A percentile compares a stretch with the other conserved stretches of the same genome.
Evolutionary conservation across 1,284 basidiomycete species (phyloP).

Genomic region (Trichosporon sp.): DNA sequence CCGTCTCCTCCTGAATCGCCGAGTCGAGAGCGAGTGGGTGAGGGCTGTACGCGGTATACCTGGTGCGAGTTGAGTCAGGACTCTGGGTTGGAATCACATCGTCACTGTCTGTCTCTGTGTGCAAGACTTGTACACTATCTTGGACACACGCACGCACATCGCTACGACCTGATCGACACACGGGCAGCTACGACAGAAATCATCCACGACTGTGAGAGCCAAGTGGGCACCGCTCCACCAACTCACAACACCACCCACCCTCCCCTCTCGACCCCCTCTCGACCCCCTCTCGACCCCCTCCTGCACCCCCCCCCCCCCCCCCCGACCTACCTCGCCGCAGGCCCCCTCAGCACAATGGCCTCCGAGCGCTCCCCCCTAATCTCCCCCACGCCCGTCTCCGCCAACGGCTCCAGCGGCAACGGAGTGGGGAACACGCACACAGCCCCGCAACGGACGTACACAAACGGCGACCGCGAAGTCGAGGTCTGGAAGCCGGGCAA

Average conservation of each 20-base stretch:
- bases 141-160: neutral
- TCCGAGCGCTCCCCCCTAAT: neutral
- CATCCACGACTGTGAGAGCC: neutral
- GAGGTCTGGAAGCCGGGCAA: slow-evolving; percentile 59
- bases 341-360: neutral
- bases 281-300: too few species aligned
- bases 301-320: too few species aligned
- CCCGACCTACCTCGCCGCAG: too few species aligned
- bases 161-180: too few species aligned
- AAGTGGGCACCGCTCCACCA: neutral
- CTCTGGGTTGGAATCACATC: neutral
- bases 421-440: neutral
- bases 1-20: too few species aligned
- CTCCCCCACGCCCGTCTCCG: too few species aligned
- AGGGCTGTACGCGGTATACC: too few species aligned
- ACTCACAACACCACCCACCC: neutral
- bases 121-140: neutral
- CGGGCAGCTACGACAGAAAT: too few species aligned
- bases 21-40: too few species aligned
- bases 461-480: slow-evolving; percentile 39
- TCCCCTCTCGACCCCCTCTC: too few species aligned
- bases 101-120: neutral
- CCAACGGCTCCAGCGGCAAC: neutral
- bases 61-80: neutral
- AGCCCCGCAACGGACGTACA: neutral